Percentiles rank a stretch among this genome's conserved stretches.
Evolutionary conservation across 2,329 filamentous ascomycete species (phyloP).

Genomic region (Penicillium sp.): DNA sequence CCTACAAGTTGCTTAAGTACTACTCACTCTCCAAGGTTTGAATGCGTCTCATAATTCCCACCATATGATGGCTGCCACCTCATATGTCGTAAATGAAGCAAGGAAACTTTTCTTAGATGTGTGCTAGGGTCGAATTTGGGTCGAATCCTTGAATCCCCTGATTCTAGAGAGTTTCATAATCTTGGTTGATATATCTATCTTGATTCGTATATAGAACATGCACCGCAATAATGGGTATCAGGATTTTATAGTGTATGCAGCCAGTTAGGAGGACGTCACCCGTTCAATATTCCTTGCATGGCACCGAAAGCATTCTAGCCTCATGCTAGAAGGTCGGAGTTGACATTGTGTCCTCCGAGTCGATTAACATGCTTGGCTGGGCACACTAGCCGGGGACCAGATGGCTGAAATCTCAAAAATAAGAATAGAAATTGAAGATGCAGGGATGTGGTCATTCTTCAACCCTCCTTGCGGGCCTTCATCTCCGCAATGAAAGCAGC

Average conservation of each 20-base stretch:
- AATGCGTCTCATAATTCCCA: no score
- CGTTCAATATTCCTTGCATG: not conserved
- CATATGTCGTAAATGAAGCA: no score
- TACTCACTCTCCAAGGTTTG: no score
- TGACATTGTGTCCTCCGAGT: not conserved
- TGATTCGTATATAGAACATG: not conserved
- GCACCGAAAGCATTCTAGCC: slow-evolving; percentile 22
- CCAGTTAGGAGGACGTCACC: not conserved
- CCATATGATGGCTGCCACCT: no score
- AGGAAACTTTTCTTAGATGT: no score
- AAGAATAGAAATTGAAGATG: no score
- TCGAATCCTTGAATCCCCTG: not conserved
- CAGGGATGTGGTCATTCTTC: slow-evolving; percentile 14
- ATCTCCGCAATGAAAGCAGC: slow-evolving; percentile 81
- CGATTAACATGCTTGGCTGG: no score
- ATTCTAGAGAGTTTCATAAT: not conserved
- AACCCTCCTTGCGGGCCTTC: slow-evolving; percentile 68
- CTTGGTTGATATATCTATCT: not conserved
- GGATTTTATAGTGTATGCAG: not conserved
- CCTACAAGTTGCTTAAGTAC: no score
- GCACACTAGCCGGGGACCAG: no score
- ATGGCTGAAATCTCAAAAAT: no score
- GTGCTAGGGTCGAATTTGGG: no score
- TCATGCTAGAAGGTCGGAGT: slow-evolving; percentile 10
- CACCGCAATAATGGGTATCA: not conserved